A percentile compares a stretch with the other conserved stretches of the same genome.
Evolutionary conservation across 768 basidiomycete genomes (phyloP).

Genomic region (Lanmaoa rubissima): DNA sequence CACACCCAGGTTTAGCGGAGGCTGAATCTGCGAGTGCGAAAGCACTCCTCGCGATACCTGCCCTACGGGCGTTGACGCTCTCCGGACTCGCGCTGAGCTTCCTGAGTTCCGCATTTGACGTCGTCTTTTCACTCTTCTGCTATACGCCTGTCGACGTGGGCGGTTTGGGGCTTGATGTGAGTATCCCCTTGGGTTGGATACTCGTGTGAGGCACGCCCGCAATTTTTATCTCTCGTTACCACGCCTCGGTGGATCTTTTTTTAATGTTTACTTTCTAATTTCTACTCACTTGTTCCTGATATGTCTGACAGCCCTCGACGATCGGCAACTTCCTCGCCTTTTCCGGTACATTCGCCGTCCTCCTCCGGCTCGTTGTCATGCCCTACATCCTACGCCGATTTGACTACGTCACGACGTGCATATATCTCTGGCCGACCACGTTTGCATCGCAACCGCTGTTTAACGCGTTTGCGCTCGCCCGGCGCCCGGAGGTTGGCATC

Average conservation of each 20-base stretch:
- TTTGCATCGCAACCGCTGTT: slow-evolving; percentile 5
- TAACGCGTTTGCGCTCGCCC: background rate
- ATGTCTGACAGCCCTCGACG: slow-evolving; percentile 40
- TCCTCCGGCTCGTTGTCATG: slow-evolving; percentile 48
- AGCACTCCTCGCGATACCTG: slow-evolving; percentile 44
- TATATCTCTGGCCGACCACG: slow-evolving; percentile 3
- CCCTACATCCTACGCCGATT: slow-evolving; percentile 30
- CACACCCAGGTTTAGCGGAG: background rate
- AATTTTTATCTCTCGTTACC: background rate
- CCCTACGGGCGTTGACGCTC: slow-evolving; percentile 47
- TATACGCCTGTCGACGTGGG: slow-evolving; percentile 54
- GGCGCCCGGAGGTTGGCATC: slow-evolving; percentile 32
- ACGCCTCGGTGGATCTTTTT: background rate
- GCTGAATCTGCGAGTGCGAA: slow-evolving; percentile 24
- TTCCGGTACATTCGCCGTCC: slow-evolving; percentile 45
- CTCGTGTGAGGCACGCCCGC: background rate
- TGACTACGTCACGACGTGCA: slow-evolving; percentile 7
- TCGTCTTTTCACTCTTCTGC: slow-evolving; percentile 60
- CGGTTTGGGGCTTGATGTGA: slow-evolving; percentile 53
- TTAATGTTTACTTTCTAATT: background rate
- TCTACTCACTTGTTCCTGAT: slow-evolving; percentile 14
- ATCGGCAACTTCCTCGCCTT: slow-evolving; percentile 57
- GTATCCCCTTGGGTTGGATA: background rate
- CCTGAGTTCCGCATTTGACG: slow-evolving; percentile 54
- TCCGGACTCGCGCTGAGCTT: slow-evolving; percentile 51